These are phyloP conservation scores for Stephania cephalantha DNA, from an alignment of 164 flowering plant species.

Conservation along the genomic window DNA sequence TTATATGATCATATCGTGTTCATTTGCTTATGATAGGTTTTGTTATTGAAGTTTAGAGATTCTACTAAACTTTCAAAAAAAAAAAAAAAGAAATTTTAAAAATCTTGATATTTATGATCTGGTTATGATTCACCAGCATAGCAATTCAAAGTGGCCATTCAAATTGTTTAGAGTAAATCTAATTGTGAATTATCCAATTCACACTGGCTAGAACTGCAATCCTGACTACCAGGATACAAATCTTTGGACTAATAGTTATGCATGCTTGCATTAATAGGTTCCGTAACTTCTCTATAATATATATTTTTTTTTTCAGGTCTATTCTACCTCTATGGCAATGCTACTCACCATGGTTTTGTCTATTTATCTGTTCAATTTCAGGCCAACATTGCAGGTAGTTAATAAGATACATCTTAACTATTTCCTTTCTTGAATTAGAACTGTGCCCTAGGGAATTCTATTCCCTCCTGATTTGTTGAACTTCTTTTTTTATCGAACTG, in stretches of 20 bases:
- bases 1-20: too few relatives aligned
- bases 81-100: too few relatives aligned
- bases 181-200: too few relatives aligned
- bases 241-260: not conserved
- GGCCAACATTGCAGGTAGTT: conserved; percentile 78
- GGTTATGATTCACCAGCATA: too few relatives aligned
- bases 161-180: too few relatives aligned
- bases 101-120: too few relatives aligned
- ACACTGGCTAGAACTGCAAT: too few relatives aligned
- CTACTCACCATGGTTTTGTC: conserved; percentile 82
- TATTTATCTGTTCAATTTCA: conserved; percentile 68
- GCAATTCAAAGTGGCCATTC: too few relatives aligned
- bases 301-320: conserved; percentile 45
- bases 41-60: too few relatives aligned
- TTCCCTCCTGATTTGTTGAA: not conserved
- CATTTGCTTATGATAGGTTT: too few relatives aligned
- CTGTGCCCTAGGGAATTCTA: not conserved
- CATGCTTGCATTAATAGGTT: conserved; percentile 1
- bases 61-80: too few relatives aligned
- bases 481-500: not conserved
- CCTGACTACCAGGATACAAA: too few relatives aligned
- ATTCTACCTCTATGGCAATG: conserved; percentile 99
- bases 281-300: not conserved
- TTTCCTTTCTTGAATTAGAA: not conserved
- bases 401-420: not conserved